Base-by-base conservation (phyloP, 805 yeast genomes). In the Barnettozyma pratensis region DNA sequence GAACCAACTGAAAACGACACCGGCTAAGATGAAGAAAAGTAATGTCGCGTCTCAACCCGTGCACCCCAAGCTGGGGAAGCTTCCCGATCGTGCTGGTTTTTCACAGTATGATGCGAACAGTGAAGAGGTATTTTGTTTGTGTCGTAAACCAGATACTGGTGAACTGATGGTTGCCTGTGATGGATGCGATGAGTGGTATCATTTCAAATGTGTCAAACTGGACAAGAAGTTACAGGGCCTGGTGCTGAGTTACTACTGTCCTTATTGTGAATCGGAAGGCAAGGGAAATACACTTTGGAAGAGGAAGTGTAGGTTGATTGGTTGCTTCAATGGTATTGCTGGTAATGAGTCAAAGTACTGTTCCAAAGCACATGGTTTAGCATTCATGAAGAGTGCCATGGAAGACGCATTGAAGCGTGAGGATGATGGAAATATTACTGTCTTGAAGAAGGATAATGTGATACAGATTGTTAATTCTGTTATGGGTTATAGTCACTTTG, bases 161-260 rank as follows among this genome's bases (percentile, higher is more conserved):
- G 83, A 80, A 49, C 68, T 90, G 62, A 91, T 91, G 97, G 85
- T 91, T n/a, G 88, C 86, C 0, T 90, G 97, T 63, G 97, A 90
- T 62, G 91, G 88, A 6, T 91, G 97, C 66, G 96, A 89, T 59
- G 96, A 88, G 50, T 91, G 97, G 97, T 91, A 76, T 61, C 97
- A 91, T 66, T 87, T 90, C 65, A 70, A 68, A 41, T 91, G 97
- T 62, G 78, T 90, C 75, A 74, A 74, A 45, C 61, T 89, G 36
- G 73, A 81, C 45, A 63, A 62, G 7, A 66, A 70, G 46, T 76
- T 75, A 58, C 73, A 77, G 49, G 71, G 74, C 37, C 68, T 89
- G 44, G 81, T 89, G 9, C 72, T 77, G 42, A 75, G 76, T 47
- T 90, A 76, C 60, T 85, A 71, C 61, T 90, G 97, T 60, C 84